Percentiles rank a stretch among this genome's conserved stretches.
These are phyloP conservation scores for Skeletonema costatum DNA, from an alignment of 108 stramenopile genomes.

Conservation along the genomic window DNA sequence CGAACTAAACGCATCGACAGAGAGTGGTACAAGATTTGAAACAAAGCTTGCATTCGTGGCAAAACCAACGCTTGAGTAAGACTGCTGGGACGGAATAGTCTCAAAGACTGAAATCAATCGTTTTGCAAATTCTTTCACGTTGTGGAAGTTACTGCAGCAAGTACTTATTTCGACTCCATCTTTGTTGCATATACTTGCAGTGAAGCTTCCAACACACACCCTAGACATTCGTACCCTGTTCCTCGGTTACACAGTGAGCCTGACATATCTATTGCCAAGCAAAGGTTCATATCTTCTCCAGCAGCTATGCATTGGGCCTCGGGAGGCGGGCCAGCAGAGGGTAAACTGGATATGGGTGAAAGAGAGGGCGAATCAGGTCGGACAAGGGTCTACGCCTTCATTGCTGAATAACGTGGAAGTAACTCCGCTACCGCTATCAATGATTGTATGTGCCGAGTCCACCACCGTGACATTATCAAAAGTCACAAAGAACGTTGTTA, in stretches of 20 bases:
- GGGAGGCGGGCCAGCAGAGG: neutral
- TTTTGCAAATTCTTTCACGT: slow-evolving; percentile 28
- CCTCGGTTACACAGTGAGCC: slow-evolving; percentile 23
- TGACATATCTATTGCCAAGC: slow-evolving; percentile 33
- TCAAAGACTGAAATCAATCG: slow-evolving; percentile 15
- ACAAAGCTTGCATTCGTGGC: slow-evolving; percentile 14
- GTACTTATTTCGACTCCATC: slow-evolving; percentile 1
- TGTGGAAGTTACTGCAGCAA: slow-evolving; percentile 28
- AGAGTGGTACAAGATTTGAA: neutral
- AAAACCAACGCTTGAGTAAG: slow-evolving; percentile 33
- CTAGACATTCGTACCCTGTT: neutral
- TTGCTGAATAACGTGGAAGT: neutral
- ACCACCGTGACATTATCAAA: neutral
- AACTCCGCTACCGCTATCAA: neutral
- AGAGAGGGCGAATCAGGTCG: too few relatives aligned
- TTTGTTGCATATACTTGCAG: slow-evolving; percentile 1
- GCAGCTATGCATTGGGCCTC: neutral
- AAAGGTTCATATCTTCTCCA: slow-evolving; percentile 23
- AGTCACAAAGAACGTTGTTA: neutral
- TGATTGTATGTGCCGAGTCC: neutral
- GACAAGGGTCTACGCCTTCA: too few relatives aligned
- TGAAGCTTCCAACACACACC: slow-evolving; percentile 11
- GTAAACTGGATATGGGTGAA: neutral
- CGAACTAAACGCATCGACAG: slow-evolving; percentile 10
- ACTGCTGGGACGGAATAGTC: slow-evolving; percentile 15